Conservation (phyloP, 2,329 filamentous ascomycete species). For the Claviceps maximensis region DNA sequence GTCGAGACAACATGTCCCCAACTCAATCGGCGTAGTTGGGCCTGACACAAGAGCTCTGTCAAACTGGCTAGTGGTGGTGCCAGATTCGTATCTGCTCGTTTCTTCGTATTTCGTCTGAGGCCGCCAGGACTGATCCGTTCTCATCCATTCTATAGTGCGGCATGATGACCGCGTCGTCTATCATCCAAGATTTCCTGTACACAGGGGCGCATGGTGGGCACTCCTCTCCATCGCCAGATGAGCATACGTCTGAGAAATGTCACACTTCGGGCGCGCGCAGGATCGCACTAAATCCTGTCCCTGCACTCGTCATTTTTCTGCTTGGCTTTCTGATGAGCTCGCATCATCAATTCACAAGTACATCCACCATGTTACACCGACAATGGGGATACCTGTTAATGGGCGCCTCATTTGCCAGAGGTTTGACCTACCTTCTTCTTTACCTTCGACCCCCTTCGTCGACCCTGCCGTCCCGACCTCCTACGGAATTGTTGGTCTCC, state of each 20-base stretch:
- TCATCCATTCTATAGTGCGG: conserved; percentile 41
- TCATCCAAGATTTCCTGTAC: conserved; percentile 55
- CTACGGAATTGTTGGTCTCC: conserved; percentile 73
- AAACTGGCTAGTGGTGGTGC: not conserved
- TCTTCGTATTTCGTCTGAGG: not conserved
- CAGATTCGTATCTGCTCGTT: not conserved
- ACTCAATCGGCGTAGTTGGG: not conserved
- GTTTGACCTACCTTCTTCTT: conserved; percentile 64
- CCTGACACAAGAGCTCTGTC: not conserved
- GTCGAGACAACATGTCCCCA: not conserved
- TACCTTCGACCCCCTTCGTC: conserved; percentile 74
- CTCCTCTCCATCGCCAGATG: conserved; percentile 20
- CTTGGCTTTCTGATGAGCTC: conserved; percentile 92
- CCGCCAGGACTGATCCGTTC: not conserved
- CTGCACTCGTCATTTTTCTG: conserved; percentile 72
- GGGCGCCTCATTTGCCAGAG: conserved; percentile 66
- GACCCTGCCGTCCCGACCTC: conserved; percentile 68
- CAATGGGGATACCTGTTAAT: conserved; percentile 85
- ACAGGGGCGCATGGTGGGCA: conserved; percentile 29
- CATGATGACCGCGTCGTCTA: conserved; percentile 70
- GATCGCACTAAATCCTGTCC: conserved; percentile 77
- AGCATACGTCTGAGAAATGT: conserved; percentile 36
- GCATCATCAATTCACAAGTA: conserved; percentile 72
- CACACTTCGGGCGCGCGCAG: conserved; percentile 51
- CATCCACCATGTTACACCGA: conserved; percentile 82